Conservation (phyloP, 805 yeast genomes). For the Candida ipomoeae region DNA sequence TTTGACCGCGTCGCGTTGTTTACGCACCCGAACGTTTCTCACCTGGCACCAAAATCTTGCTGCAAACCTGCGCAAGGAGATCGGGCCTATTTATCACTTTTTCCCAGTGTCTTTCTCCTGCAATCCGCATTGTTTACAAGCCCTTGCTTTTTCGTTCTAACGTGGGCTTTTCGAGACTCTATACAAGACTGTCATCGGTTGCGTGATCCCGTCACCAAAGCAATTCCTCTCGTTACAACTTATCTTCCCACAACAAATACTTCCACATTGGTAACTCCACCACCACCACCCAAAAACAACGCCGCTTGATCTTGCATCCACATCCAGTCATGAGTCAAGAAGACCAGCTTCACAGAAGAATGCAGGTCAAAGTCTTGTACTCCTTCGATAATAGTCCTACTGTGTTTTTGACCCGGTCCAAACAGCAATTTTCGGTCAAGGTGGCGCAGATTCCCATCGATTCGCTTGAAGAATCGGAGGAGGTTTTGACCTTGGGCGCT, state of each 20-base stretch:
- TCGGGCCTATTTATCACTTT: neutral
- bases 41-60: neutral
- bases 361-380: slow-evolving; percentile 44
- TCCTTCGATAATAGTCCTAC: slow-evolving; percentile 42
- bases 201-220: slow-evolving; percentile 3
- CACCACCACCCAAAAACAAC: neutral
- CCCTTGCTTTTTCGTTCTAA: neutral
- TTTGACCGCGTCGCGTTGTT: slow-evolving; percentile 20
- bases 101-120: neutral
- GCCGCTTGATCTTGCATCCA: neutral
- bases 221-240: neutral
- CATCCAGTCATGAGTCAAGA: slow-evolving; percentile 17
- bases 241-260: neutral
- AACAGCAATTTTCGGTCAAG: slow-evolving; percentile 30
- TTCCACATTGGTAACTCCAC: neutral
- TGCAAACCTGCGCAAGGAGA: slow-evolving; percentile 5
- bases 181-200: neutral
- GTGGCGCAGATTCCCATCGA: slow-evolving; percentile 33
- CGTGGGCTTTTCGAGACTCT: neutral
- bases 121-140: neutral
- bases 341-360: slow-evolving; percentile 30
- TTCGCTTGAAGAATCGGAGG: slow-evolving; percentile 21
- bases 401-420: slow-evolving; percentile 40
- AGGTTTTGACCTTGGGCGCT: slow-evolving; percentile 38
- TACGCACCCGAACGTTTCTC: slow-evolving; percentile 8